A percentile compares a stretch with the other conserved stretches of the same genome.
These are phyloP conservation scores for Candida freyschussii DNA, from an alignment of 1,139 yeast genomes.

Conservation along the genomic window DNA sequence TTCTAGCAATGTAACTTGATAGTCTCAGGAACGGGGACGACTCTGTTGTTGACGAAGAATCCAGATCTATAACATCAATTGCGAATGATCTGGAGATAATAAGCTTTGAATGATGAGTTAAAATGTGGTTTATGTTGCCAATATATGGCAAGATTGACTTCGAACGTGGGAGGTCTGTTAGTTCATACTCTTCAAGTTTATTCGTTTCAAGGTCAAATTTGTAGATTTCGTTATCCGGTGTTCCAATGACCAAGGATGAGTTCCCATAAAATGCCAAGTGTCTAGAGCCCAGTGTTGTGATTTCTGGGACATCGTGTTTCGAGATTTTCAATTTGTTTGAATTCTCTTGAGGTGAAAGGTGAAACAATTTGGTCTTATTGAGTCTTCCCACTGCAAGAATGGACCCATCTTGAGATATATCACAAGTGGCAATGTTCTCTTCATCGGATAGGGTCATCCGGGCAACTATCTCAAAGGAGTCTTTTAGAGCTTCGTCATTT, in stretches of 20 bases:
- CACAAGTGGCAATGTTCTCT: constrained; percentile 71
- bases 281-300: constrained; percentile 49
- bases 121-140: constrained; percentile 46
- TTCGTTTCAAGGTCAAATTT: constrained; percentile 37
- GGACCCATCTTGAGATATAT: constrained; percentile 62
- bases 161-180: constrained; percentile 30
- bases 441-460: constrained; percentile 70
- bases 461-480: constrained; percentile 48
- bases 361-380: constrained; percentile 64
- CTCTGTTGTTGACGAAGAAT: constrained; percentile 22
- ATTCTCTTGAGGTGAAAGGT: constrained; percentile 36
- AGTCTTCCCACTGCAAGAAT: constrained; percentile 69
- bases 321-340: constrained; percentile 42
- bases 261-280: constrained; percentile 40
- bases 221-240: constrained; percentile 63
- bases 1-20: constrained; percentile 56
- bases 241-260: constrained; percentile 49
- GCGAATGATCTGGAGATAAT: constrained; percentile 57
- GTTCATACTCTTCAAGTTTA: constrained; percentile 39
- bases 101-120: constrained; percentile 40
- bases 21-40: constrained; percentile 43
- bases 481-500: constrained; percentile 24
- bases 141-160: constrained; percentile 34
- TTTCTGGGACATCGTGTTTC: constrained; percentile 46
- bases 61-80: constrained; percentile 49